Evolutionary conservation across 1,139 yeast genomes (phyloP).

Genomic region (Kodamaea alishanica): DNA sequence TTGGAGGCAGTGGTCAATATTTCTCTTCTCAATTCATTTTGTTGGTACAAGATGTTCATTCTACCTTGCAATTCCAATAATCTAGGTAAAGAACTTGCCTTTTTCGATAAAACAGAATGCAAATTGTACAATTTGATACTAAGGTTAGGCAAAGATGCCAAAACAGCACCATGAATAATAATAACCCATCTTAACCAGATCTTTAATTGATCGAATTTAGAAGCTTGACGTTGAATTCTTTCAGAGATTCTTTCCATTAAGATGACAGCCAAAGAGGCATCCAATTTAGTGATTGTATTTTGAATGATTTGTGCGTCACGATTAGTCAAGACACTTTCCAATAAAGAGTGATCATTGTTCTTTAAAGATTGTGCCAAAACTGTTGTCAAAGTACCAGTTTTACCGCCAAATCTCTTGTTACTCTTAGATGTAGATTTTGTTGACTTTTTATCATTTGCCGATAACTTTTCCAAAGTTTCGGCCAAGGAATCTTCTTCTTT

Average conservation of each 20-base stretch:
- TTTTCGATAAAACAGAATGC: slow-evolving; percentile 70
- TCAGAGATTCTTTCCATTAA: slow-evolving; percentile 83
- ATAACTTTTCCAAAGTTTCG: slow-evolving; percentile 51
- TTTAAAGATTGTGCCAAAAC: slow-evolving; percentile 68
- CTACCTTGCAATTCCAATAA: slow-evolving; percentile 82
- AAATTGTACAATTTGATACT: slow-evolving; percentile 66
- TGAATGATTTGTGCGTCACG: slow-evolving; percentile 72
- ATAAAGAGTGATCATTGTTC: slow-evolving; percentile 64
- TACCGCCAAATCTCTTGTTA: slow-evolving; percentile 28
- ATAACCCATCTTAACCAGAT: slow-evolving; percentile 94
- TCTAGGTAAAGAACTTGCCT: slow-evolving; percentile 74
- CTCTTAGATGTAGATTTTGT: slow-evolving; percentile 20
- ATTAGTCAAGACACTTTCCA: slow-evolving; percentile 77
- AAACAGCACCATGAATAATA: slow-evolving; percentile 81
- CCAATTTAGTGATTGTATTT: slow-evolving; percentile 65
- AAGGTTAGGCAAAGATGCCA: slow-evolving; percentile 67
- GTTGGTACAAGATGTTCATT: slow-evolving; percentile 67
- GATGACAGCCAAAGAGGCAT: slow-evolving; percentile 67
- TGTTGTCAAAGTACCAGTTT: slow-evolving; percentile 63
- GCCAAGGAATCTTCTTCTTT: slow-evolving; percentile 42
- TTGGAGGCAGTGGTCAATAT: slow-evolving; percentile 26
- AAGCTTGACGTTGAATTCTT: slow-evolving; percentile 62
- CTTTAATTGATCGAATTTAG: slow-evolving; percentile 70
- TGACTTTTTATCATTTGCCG: slow-evolving; percentile 25
- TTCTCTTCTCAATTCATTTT: slow-evolving; percentile 62